A percentile compares a stretch with the other conserved stretches of the same genome.
Evolutionary conservation across 768 basidiomycete species (phyloP).

Genomic region (Auricularia sp.): DNA sequence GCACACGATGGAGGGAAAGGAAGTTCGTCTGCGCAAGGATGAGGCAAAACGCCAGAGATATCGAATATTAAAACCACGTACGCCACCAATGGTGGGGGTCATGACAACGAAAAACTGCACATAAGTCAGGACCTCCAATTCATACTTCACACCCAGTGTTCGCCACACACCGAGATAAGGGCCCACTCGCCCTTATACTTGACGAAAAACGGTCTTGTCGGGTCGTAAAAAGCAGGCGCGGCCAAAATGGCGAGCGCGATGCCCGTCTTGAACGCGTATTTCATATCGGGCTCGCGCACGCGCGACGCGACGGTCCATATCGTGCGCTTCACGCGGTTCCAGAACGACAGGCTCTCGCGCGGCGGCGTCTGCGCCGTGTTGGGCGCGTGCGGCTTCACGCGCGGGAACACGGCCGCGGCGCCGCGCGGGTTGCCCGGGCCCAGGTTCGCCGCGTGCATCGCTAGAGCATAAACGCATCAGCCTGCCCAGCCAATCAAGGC

Average conservation of each 20-base stretch:
- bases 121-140: neutral
- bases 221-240: conserved; percentile 77
- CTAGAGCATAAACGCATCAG: neutral
- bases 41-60: no score
- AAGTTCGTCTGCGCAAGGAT: conserved; percentile 79
- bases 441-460: conserved; percentile 23
- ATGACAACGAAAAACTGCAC: conserved; percentile 79
- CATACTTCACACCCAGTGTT: conserved; percentile 10
- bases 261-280: conserved; percentile 77
- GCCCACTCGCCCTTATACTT: conserved; percentile 92
- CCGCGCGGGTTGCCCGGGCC: conserved; percentile 27
- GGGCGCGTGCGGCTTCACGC: conserved; percentile 70
- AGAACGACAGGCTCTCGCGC: conserved; percentile 43
- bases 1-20: conserved; percentile 68
- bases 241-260: conserved; percentile 76
- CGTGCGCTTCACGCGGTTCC: conserved; percentile 53
- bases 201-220: conserved; percentile 66
- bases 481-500: neutral
- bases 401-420: conserved; percentile 60
- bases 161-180: conserved; percentile 65
- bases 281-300: conserved; percentile 62
- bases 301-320: conserved; percentile 63
- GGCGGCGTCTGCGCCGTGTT: conserved; percentile 77
- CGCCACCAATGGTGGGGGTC: conserved; percentile 80
- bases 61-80: no score